Percentiles rank a stretch among this genome's conserved stretches.
These are phyloP conservation scores for Leccinum holopus DNA, from an alignment of 1,284 basidiomycete species.

Conservation along the genomic window DNA sequence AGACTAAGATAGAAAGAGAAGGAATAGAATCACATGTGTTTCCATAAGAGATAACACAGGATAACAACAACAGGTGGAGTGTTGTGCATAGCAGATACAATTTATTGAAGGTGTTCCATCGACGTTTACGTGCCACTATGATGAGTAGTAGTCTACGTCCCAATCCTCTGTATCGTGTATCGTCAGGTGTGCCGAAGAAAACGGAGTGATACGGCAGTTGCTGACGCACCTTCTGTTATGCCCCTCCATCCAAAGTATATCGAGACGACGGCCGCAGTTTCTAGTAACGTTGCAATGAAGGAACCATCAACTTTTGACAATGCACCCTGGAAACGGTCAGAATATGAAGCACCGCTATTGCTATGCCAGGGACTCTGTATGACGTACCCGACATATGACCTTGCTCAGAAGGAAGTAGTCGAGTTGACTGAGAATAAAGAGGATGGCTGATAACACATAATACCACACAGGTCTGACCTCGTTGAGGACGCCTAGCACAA, in stretches of 20 bases:
- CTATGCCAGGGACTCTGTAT: neutral
- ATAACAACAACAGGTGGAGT: slow-evolving; percentile 7
- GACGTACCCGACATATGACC: slow-evolving; percentile 71
- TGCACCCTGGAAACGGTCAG: slow-evolving; percentile 45
- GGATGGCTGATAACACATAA: slow-evolving; percentile 60
- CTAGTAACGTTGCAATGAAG: slow-evolving; percentile 76
- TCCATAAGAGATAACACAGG: slow-evolving; percentile 4
- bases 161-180: slow-evolving; percentile 27
- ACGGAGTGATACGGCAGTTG: neutral
- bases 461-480: slow-evolving; percentile 73
- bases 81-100: slow-evolving; percentile 18
- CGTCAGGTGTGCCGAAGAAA: slow-evolving; percentile 6
- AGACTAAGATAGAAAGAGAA: neutral
- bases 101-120: slow-evolving; percentile 7
- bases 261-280: slow-evolving; percentile 67
- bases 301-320: slow-evolving; percentile 72
- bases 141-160: slow-evolving; percentile 33
- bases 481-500: slow-evolving; percentile 67
- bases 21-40: slow-evolving; percentile 6
- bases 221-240: slow-evolving; percentile 75
- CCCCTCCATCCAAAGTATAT: slow-evolving; percentile 79
- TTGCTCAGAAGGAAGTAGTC: slow-evolving; percentile 75
- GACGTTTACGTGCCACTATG: slow-evolving; percentile 12
- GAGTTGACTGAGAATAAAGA: slow-evolving; percentile 76
- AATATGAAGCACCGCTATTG: slow-evolving; percentile 11